A percentile compares a stretch with the other conserved stretches of the same genome.
These are phyloP conservation scores for Sphagnum contortum DNA, from an alignment of 225 moss, liverwort and hornwort species.

Conservation along the genomic window DNA sequence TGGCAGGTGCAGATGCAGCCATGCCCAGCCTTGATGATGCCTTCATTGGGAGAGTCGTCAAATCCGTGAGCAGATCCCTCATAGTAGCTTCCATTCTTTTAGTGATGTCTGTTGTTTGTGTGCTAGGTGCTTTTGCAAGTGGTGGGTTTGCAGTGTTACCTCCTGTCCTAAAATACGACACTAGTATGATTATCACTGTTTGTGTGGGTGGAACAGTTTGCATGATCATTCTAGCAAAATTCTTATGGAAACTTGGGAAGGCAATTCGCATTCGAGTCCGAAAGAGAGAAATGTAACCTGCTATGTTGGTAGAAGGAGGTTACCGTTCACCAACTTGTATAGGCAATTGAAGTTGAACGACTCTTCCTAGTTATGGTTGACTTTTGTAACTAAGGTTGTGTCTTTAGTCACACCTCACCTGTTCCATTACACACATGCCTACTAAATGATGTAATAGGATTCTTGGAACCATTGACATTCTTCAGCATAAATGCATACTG, in stretches of 20 bases:
- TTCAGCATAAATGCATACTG: too few relatives aligned
- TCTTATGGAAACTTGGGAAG: slow-evolving; percentile 25
- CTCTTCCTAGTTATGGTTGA: too few relatives aligned
- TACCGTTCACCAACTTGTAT: too few relatives aligned
- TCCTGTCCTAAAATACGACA: slow-evolving; percentile 21
- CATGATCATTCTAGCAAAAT: slow-evolving; percentile 19
- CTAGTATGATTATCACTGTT: slow-evolving; percentile 24
- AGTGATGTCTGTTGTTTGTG: slow-evolving; percentile 29
- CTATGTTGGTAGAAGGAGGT: too few relatives aligned
- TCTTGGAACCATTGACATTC: too few relatives aligned
- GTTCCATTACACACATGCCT: too few relatives aligned
- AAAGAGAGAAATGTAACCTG: too few relatives aligned
- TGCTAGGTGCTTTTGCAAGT: slow-evolving; percentile 31
- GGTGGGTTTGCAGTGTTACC: slow-evolving; percentile 35
- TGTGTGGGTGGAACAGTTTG: slow-evolving; percentile 25
- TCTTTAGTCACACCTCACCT: too few relatives aligned
- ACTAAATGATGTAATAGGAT: too few relatives aligned
- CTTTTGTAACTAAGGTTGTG: too few relatives aligned
- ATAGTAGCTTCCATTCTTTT: slow-evolving; percentile 31
- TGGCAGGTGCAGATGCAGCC: slow-evolving; percentile 36
- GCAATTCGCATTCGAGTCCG: background rate
- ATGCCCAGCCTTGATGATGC: slow-evolving; percentile 29
- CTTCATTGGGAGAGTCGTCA: slow-evolving; percentile 34
- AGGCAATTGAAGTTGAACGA: too few relatives aligned
- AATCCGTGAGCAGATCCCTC: slow-evolving; percentile 27